Conservation (phyloP, 352 stramenopile genomes). For the Pythium biforme region DNA sequence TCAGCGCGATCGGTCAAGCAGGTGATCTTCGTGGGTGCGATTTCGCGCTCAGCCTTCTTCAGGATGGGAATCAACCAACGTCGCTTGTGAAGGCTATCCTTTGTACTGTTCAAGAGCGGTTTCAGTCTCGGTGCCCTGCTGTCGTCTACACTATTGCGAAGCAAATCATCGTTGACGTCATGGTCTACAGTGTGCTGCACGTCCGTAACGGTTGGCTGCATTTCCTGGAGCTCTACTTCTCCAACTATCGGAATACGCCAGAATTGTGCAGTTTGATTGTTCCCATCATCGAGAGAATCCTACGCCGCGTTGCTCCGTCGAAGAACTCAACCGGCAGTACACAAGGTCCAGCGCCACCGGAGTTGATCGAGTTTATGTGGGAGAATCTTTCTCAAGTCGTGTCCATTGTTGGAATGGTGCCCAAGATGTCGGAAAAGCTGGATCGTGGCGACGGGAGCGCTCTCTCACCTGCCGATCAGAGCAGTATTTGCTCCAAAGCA, state of each 20-base stretch:
- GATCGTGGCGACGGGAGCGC: conserved; percentile 22
- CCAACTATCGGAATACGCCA: conserved; percentile 37
- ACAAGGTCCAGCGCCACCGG: not conserved
- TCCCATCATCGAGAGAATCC: conserved; percentile 42
- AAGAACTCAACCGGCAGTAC: conserved; percentile 20
- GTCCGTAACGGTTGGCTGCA: conserved; percentile 83
- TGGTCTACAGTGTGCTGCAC: conserved; percentile 67
- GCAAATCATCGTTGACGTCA: conserved; percentile 62
- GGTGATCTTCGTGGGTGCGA: conserved; percentile 47
- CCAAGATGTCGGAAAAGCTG: conserved; percentile 2
- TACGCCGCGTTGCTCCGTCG: conserved; percentile 31
- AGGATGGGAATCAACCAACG: conserved; percentile 39
- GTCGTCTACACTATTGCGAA: conserved; percentile 53
- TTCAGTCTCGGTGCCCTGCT: conserved; percentile 42
- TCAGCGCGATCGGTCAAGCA: conserved; percentile 46
- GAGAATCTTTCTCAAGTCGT: conserved; percentile 81
- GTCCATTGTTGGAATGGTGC: conserved; percentile 35
- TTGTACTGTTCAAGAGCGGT: conserved; percentile 42
- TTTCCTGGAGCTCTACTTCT: conserved; percentile 80
- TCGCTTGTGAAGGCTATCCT: conserved; percentile 54
- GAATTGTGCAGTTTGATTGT: conserved; percentile 43
- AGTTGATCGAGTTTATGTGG: conserved; percentile 48
- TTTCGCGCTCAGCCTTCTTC: conserved; percentile 57
- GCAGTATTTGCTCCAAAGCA: conserved; percentile 41
- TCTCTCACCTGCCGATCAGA: conserved; percentile 40